Percentiles rank a stretch among this genome's conserved stretches.
Evolutionary conservation across 1,139 yeast species (phyloP).

Genomic region (Yueomyces sp.): DNA sequence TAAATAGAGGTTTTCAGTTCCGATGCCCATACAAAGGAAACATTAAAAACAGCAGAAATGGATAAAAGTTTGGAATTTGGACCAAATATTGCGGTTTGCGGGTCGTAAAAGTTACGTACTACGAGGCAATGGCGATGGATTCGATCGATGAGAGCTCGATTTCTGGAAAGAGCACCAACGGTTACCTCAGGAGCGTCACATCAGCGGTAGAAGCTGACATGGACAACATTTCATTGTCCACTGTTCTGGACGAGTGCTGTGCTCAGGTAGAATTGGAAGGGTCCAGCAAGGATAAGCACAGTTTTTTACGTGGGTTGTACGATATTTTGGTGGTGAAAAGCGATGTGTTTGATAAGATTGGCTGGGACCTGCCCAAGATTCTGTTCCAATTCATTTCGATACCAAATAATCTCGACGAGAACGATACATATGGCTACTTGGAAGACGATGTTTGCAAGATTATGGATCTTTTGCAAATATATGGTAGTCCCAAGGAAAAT

Average conservation of each 20-base stretch:
- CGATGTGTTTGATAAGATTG: conserved; percentile 17
- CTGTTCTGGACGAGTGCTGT: conserved; percentile 14
- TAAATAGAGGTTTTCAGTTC: too few species aligned
- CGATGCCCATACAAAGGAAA: too few species aligned
- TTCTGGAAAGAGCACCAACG: too few species aligned
- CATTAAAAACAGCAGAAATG: too few species aligned
- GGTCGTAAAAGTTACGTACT: too few species aligned
- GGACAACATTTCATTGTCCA: conserved; percentile 13
- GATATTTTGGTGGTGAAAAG: too few species aligned
- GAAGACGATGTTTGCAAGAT: conserved; percentile 29
- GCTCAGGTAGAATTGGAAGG: conserved; percentile 5
- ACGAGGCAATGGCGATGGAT: too few species aligned
- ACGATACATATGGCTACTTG: neutral
- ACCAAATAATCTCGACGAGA: conserved; percentile 1
- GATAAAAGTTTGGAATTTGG: too few species aligned
- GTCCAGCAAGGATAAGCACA: conserved; percentile 32
- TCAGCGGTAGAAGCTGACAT: too few species aligned
- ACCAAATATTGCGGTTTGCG: too few species aligned
- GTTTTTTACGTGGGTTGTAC: conserved; percentile 23
- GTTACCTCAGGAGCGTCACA: too few species aligned
- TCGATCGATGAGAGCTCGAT: too few species aligned
- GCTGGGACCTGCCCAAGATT: conserved; percentile 78
- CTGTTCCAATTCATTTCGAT: conserved; percentile 31
- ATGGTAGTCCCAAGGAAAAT: conserved; percentile 73
- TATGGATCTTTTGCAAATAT: conserved; percentile 44